Conservation (phyloP, 23 red algal species). For the Gracilaria gracilis region DNA sequence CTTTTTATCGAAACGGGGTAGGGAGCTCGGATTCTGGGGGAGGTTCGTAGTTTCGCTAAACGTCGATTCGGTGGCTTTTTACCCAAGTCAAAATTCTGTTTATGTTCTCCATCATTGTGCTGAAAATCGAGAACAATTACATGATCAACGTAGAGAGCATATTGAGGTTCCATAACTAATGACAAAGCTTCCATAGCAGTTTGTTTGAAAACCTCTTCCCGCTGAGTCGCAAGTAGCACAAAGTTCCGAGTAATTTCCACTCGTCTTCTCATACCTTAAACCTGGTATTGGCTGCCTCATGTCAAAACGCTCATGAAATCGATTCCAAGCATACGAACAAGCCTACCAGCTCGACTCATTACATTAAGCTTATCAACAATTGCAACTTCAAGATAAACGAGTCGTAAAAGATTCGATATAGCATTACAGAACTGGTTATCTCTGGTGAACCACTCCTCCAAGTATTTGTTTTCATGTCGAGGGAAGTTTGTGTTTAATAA, state of each 20-base stretch:
- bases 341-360: slow-evolving; percentile 79
- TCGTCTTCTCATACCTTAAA: slow-evolving; percentile 90
- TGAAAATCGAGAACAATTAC: slow-evolving; percentile 96
- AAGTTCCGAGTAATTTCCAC: slow-evolving; percentile 69
- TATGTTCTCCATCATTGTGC: slow-evolving; percentile 83
- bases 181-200: slow-evolving; percentile 90
- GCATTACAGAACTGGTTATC: slow-evolving; percentile 33
- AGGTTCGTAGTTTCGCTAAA: slow-evolving; percentile 55
- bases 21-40: slow-evolving; percentile 30
- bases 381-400: slow-evolving; percentile 45
- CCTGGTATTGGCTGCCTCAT: slow-evolving; percentile 93
- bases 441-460: slow-evolving; percentile 61
- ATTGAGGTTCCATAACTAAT: slow-evolving; percentile 96
- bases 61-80: slow-evolving; percentile 42
- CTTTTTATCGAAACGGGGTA: neutral
- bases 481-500: slow-evolving; percentile 82
- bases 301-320: slow-evolving; percentile 93
- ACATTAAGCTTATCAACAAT: slow-evolving; percentile 83
- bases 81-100: slow-evolving; percentile 62
- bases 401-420: slow-evolving; percentile 29
- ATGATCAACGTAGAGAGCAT: slow-evolving; percentile 84
- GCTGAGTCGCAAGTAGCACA: slow-evolving; percentile 74
- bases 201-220: slow-evolving; percentile 79
- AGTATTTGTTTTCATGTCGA: slow-evolving; percentile 49
- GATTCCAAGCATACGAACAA: slow-evolving; percentile 94